Conservation (phyloP, 371 early-diverging fungal species). For the Saksenaea oblongispora region DNA sequence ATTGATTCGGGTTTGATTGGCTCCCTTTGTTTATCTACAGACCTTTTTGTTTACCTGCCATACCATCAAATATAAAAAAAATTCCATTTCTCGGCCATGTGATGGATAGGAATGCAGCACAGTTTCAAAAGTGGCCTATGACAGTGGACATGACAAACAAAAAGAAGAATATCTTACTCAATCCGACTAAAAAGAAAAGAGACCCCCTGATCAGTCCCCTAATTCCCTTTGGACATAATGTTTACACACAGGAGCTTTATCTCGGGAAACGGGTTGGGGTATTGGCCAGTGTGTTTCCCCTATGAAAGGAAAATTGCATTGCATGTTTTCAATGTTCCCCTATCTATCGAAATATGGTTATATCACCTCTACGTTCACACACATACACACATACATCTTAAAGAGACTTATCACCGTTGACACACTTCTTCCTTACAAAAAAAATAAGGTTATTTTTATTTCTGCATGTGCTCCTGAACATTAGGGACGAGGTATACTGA, state of each 20-base stretch:
- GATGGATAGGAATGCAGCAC: conserved; percentile 1
- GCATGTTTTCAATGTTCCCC: background rate
- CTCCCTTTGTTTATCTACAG: background rate
- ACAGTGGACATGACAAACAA: background rate
- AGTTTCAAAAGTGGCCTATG: conserved; percentile 1
- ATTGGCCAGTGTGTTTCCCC: background rate
- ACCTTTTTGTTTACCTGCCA: background rate
- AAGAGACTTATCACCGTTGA: too few relatives aligned
- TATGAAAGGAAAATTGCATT: background rate
- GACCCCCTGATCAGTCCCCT: too few relatives aligned
- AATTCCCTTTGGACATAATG: background rate
- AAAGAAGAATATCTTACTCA: background rate
- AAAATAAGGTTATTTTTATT: background rate
- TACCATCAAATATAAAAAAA: background rate
- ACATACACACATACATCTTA: background rate
- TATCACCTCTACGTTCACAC: background rate
- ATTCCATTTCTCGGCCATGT: conserved; percentile 1
- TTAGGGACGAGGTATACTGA: background rate
- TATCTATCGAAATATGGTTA: background rate
- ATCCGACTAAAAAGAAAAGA: background rate
- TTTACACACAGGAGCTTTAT: background rate
- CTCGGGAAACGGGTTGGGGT: background rate
- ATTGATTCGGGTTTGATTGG: background rate
- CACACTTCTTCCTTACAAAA: background rate
- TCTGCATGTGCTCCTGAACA: background rate